Evolutionary conservation across 2,329 filamentous ascomycete species (phyloP).

Genomic region (Aureobasidium leucospermi): DNA sequence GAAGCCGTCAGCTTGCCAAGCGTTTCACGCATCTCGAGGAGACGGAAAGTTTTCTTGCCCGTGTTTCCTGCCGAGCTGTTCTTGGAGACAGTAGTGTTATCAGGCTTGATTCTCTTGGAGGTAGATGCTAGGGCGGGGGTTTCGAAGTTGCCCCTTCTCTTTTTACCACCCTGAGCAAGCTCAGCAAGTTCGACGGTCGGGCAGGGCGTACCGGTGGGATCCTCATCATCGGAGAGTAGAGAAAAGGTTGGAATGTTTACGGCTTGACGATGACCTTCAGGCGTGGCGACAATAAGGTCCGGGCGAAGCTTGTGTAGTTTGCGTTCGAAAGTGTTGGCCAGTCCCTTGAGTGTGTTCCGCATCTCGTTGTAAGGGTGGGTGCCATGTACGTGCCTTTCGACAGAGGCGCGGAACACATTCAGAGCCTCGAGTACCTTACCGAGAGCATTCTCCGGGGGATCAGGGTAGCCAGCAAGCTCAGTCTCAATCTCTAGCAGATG

Average conservation of each 20-base stretch:
- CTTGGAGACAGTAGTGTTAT: background rate
- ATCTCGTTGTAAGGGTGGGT: slow-evolving; percentile 36
- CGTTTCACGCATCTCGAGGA: slow-evolving; percentile 8
- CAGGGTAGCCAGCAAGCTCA: slow-evolving; percentile 53
- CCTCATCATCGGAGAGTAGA: slow-evolving; percentile 19
- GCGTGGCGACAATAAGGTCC: slow-evolving; percentile 19
- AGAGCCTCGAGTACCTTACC: slow-evolving; percentile 57
- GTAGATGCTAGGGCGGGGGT: background rate
- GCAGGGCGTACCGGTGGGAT: slow-evolving; percentile 12
- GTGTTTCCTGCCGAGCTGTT: background rate
- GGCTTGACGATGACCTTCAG: slow-evolving; percentile 17
- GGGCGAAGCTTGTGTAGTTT: slow-evolving; percentile 28
- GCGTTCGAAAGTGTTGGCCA: slow-evolving; percentile 40
- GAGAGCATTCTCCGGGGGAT: slow-evolving; percentile 58
- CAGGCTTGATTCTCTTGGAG: slow-evolving; percentile 2
- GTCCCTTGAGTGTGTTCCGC: slow-evolving; percentile 34
- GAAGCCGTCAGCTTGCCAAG: slow-evolving; percentile 17
- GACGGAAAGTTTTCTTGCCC: slow-evolving; percentile 1
- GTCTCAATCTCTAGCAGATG: slow-evolving; percentile 46
- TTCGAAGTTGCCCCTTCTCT: background rate
- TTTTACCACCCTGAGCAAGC: background rate
- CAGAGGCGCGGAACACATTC: slow-evolving; percentile 46
- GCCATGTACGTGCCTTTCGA: slow-evolving; percentile 50
- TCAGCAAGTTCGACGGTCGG: background rate
- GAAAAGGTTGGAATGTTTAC: slow-evolving; percentile 10